Evolutionary conservation across 192 early-diverging fungal genomes (phyloP).

Genomic region (Funneliformis geosporum): DNA sequence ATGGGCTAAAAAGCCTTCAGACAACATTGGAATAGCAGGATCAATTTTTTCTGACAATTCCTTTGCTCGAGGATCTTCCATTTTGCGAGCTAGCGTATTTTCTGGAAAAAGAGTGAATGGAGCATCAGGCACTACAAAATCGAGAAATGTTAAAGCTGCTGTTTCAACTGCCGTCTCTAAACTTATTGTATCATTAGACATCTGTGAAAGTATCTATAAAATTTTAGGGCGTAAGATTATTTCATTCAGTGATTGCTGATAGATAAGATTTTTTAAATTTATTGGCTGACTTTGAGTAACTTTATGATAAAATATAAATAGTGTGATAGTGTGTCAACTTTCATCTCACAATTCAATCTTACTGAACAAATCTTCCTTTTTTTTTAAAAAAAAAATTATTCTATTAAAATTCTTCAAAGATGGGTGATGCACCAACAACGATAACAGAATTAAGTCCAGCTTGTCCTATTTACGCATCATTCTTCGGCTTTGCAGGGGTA

Average conservation of each 20-base stretch:
- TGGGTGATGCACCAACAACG: neutral
- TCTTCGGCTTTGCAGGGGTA: constrained; percentile 93
- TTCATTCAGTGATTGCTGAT: neutral
- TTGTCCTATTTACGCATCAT: constrained; percentile 88
- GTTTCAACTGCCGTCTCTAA: constrained; percentile 1
- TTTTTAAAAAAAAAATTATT: no score
- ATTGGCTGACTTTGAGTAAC: neutral
- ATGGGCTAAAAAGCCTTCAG: constrained; percentile 30
- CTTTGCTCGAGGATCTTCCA: neutral
- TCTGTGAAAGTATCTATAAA: neutral
- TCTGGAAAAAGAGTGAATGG: neutral
- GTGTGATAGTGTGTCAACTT: neutral
- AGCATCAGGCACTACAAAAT: neutral
- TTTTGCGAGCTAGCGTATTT: neutral
- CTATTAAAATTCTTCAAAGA: no score
- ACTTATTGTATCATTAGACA: neutral
- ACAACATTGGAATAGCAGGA: constrained; percentile 21
- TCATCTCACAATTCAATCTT: neutral
- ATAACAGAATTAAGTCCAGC: neutral
- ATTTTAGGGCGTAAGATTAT: neutral
- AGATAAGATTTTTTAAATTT: neutral
- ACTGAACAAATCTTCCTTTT: no score
- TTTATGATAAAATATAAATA: neutral
- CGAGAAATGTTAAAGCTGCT: neutral
- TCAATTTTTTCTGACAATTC: constrained; percentile 6